Conservation (phyloP, 805 yeast species). For the Debaryomyces tyrocola region DNA sequence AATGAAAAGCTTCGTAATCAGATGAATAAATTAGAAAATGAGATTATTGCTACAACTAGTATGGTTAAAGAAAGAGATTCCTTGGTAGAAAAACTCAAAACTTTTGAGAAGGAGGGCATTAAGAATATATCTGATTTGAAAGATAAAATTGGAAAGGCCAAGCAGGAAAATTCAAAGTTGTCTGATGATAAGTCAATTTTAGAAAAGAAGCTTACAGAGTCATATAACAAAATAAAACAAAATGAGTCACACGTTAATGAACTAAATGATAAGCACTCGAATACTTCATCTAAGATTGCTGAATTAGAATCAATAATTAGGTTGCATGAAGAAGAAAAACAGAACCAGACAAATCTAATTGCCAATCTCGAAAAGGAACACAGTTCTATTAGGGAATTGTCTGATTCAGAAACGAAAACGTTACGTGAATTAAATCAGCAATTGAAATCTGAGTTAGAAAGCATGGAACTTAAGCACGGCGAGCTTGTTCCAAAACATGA, state of each 20-base stretch:
- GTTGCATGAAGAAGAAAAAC: slow-evolving; percentile 1
- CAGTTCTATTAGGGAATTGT: background rate
- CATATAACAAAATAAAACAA: slow-evolving; percentile 17
- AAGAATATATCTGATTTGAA: slow-evolving; percentile 28
- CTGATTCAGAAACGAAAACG: slow-evolving; percentile 6
- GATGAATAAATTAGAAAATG: slow-evolving; percentile 32
- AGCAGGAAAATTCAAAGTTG: slow-evolving; percentile 28
- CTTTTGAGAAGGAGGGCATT: slow-evolving; percentile 33
- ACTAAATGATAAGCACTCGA: slow-evolving; percentile 11
- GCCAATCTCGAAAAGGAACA: background rate
- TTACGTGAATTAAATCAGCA: slow-evolving; percentile 8
- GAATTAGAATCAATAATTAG: slow-evolving; percentile 24
- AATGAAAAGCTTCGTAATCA: slow-evolving; percentile 41
- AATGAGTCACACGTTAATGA: slow-evolving; percentile 11
- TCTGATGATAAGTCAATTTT: slow-evolving; percentile 26
- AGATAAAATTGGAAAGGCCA: slow-evolving; percentile 28
- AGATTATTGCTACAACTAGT: slow-evolving; percentile 24
- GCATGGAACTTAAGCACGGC: slow-evolving; percentile 1
- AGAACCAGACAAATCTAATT: background rate
- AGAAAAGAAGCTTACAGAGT: slow-evolving; percentile 20
- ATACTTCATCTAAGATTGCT: slow-evolving; percentile 14
- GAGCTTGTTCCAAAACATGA: slow-evolving; percentile 8
- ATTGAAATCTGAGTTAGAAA: slow-evolving; percentile 10
- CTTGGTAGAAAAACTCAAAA: slow-evolving; percentile 43
- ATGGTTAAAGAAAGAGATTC: slow-evolving; percentile 47